A percentile compares a stretch with the other conserved stretches of the same genome.
Conservation (phyloP, 169 alveolate species). For the Plasmodium berghei region DNA sequence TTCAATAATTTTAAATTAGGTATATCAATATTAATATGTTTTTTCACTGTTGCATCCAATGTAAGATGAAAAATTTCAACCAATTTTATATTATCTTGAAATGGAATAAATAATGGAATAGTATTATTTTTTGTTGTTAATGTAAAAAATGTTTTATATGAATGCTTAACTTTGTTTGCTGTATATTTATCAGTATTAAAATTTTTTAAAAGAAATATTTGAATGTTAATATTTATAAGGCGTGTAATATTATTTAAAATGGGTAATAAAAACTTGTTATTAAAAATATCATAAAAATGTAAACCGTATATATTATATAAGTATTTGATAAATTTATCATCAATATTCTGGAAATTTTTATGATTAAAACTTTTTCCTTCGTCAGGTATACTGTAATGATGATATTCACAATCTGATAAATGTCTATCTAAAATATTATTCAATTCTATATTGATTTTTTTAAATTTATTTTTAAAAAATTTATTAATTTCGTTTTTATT, state of each 20-base stretch:
- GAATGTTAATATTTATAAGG: constrained; percentile 24
- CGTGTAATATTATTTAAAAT: constrained; percentile 14
- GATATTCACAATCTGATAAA: constrained; percentile 20
- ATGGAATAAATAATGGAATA: constrained; percentile 26
- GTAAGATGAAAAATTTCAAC: constrained; percentile 9
- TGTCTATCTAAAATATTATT: constrained; percentile 7
- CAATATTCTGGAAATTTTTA: neutral
- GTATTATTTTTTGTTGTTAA: constrained; percentile 34
- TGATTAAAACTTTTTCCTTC: neutral
- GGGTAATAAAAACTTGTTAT: constrained; percentile 26
- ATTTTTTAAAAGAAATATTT: constrained; percentile 49
- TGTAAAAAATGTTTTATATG: constrained; percentile 43
- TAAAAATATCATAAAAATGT: constrained; percentile 18
- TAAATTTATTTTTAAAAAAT: constrained; percentile 12
- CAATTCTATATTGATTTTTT: constrained; percentile 19
- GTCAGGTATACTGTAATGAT: neutral
- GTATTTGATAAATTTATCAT: neutral
- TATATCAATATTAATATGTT: constrained; percentile 20
- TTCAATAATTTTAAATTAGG: constrained; percentile 53
- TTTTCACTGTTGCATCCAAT: constrained; percentile 19
- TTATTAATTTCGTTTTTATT: constrained; percentile 17
- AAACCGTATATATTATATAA: constrained; percentile 19
- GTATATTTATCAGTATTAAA: constrained; percentile 43
- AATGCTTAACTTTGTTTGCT: constrained; percentile 22
- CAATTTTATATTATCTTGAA: constrained; percentile 13